These are phyloP conservation scores for Psilocybe cubensis DNA, from an alignment of 768 basidiomycete genomes.

Conservation along the genomic window DNA sequence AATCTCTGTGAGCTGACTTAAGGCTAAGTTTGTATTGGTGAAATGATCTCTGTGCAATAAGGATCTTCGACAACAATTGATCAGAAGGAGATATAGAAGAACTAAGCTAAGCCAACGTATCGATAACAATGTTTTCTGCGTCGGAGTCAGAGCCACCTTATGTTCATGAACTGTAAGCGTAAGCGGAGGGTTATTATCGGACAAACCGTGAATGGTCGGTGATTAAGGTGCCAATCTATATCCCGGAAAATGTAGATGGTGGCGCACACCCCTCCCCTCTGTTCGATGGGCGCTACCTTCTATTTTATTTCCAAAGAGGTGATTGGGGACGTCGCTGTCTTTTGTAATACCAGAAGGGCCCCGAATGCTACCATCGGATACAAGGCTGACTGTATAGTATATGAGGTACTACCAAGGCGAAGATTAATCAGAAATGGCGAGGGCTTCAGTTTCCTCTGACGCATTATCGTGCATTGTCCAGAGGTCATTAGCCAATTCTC, in stretches of 20 bases:
- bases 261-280: not conserved
- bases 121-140: too few species aligned
- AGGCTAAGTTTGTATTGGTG: too few species aligned
- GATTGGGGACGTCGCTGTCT: not conserved
- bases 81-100: too few species aligned
- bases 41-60: too few species aligned
- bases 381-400: too few species aligned
- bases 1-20: too few species aligned
- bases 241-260: not conserved
- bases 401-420: too few species aligned
- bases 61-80: too few species aligned
- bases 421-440: not conserved
- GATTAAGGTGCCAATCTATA: not conserved
- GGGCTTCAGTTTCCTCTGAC: slow-evolving; percentile 14
- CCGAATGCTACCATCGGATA: too few species aligned
- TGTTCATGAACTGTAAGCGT: not conserved
- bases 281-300: not conserved
- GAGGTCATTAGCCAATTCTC: slow-evolving; percentile 56
- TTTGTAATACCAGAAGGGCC: too few species aligned
- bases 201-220: not conserved
- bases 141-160: not conserved
- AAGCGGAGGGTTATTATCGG: not conserved
- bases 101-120: too few species aligned
- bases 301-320: not conserved
- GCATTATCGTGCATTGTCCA: slow-evolving; percentile 62